phyloP scores from a whole-genome alignment of 78 protist genomes.

The Anaeramoeba ignava region DNA sequence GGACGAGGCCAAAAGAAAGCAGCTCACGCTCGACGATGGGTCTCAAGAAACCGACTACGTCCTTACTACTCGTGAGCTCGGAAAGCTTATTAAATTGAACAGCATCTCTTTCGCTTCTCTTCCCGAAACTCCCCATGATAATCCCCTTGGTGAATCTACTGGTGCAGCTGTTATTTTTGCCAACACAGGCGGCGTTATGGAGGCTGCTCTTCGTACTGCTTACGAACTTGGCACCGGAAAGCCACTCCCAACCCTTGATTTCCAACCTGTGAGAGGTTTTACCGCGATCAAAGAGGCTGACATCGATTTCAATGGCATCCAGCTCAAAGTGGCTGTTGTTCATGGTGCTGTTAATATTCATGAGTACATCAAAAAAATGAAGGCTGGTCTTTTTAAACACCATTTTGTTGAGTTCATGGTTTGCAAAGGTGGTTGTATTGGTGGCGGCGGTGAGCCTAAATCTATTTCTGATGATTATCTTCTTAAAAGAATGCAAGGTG shows the following conservation, averaged over 20 bases:
- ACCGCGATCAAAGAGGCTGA: slow-evolving; percentile 30
- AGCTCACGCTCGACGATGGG: not conserved
- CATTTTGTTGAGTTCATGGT: slow-evolving; percentile 40
- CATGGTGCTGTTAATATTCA: not conserved
- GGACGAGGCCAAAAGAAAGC: slow-evolving; percentile 14
- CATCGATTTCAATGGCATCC: not conserved
- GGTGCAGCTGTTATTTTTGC: slow-evolving; percentile 32
- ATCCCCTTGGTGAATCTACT: slow-evolving; percentile 2
- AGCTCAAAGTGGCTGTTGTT: slow-evolving; percentile 17
- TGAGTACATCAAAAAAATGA: not conserved
- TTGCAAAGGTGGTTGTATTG: slow-evolving; percentile 36
- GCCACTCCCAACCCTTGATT: not conserved
- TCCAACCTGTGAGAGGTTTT: not conserved
- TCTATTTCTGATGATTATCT: not conserved
- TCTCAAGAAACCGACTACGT: slow-evolving; percentile 9
- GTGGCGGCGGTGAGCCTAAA: slow-evolving; percentile 29
- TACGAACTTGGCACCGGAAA: not conserved
- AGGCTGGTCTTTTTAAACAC: not conserved
- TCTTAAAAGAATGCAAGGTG: not conserved
- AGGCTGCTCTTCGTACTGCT: slow-evolving; percentile 33
- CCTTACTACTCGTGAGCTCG: slow-evolving; percentile 30
- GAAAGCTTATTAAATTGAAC: not conserved
- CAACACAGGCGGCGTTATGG: slow-evolving; percentile 42
- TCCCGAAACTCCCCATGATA: not conserved
- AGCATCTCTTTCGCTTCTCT: not conserved